Percentiles rank a stretch among this genome's conserved stretches.
These are phyloP conservation scores for Jatropha podagrica DNA, from an alignment of 441 rosid species.

Conservation along the genomic window DNA sequence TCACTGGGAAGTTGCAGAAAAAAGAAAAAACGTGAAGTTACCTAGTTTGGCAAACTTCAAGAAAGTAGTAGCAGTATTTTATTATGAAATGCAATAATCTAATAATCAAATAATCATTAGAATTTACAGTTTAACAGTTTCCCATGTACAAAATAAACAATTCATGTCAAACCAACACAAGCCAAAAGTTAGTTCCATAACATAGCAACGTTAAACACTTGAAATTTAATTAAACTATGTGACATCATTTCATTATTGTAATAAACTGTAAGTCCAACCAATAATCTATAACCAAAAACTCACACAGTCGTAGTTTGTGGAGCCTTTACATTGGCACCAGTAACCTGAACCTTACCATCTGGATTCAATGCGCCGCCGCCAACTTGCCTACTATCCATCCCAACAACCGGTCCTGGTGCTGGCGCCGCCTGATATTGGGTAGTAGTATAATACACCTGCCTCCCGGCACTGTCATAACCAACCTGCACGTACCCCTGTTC, in stretches of 20 bases:
- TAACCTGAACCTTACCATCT: constrained; percentile 41
- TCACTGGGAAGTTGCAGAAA: neutral
- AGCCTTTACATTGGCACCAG: constrained; percentile 18
- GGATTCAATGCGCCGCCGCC: constrained; percentile 39
- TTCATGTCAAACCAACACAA: neutral
- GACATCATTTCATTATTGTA: constrained; percentile 5
- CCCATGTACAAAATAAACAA: constrained; percentile 1
- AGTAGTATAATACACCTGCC: constrained; percentile 47
- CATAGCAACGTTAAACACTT: neutral
- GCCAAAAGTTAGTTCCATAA: neutral
- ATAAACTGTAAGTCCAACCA: constrained; percentile 14
- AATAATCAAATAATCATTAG: neutral
- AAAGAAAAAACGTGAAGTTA: neutral
- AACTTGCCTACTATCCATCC: constrained; percentile 18
- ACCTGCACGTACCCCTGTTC: constrained; percentile 42
- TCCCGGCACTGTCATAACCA: constrained; percentile 50
- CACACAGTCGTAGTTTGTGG: constrained; percentile 39
- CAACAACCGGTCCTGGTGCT: constrained; percentile 3
- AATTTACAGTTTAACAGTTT: neutral
- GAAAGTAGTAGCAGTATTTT: neutral
- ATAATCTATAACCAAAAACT: constrained; percentile 19
- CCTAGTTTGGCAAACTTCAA: neutral
- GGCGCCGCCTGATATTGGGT: constrained; percentile 26
- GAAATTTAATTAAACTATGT: neutral
- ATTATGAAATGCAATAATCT: neutral